A percentile compares a stretch with the other conserved stretches of the same genome.
Conservation (phyloP, 176 grass and related monocot species). For the sorghum (Sorghum bicolor) region Sorghum_bicolor_NCBIv3 NC_012870.2:80315501-80316000, state of each 20-base stretch:
- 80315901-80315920: conserved; percentile 7
- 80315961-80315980: neutral
- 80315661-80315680: conserved; percentile 5
- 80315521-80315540: neutral
- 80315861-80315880: neutral
- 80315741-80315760: neutral
- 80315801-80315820: neutral
- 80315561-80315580: conserved; percentile 20
- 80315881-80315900: conserved; percentile 15
- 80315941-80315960: conserved; percentile 14
- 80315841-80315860: neutral
- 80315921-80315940: neutral
- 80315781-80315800: neutral
- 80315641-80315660: neutral
- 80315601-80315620: neutral
- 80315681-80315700: neutral
- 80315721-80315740: neutral
- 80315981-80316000: neutral
- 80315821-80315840: neutral
- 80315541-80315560: neutral
- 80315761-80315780: conserved; percentile 6
- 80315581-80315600: conserved; percentile 7
- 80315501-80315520: conserved; percentile 1
- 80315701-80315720: conserved; percentile 5
- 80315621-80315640: conserved; percentile 4